Base-by-base conservation (phyloP, 164 flowering plant genomes). In the Protea cynaroides region DNA sequence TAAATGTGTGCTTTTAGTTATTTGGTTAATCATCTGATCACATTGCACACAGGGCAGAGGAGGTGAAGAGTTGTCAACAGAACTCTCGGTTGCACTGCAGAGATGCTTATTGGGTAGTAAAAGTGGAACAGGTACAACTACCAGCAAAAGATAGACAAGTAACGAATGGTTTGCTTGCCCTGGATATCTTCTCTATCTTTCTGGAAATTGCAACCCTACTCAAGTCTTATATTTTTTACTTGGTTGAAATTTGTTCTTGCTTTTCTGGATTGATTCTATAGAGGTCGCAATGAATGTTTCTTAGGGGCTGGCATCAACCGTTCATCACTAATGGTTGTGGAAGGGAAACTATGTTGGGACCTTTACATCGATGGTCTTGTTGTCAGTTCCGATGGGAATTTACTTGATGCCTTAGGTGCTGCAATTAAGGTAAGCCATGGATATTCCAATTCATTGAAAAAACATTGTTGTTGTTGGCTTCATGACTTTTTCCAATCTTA, bases 301-400 rank as follows among this genome's bases (percentile, higher is more conserved):
- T 69, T 76, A 86, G 96, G 96, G 10, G 96, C 99, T 72, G 97
- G 92, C 44, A 89, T 94, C 65, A 83, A 91, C 80, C 93, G 82
- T 52, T 83, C 97, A 22, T 85, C 96, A 68, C 77, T 91, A 37
- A 70, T 78, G 50, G 79, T 92, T 65, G 81, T 80, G 46, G 90
- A 84, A 65, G 96, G 96, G 34, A 94, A 91, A 72, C 62, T 86
- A 29, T 94, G 97, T 73, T 94, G 99, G 99, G 96, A 95, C 77
- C 87, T 94, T 14, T 94, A 89, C 55, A 88, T 91, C 63, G 97
- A 94, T 67, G 84, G 96, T 36, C 93, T 94, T 65, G 97, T 94
- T 29, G 71, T 94, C 52, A 81, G 93, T 72, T 83, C 96, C 21
- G 97, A 91, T 78, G 97, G 99, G 36, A 91, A 94, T 80, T 61